Percentiles rank a stretch among this genome's conserved stretches.
Conservation (phyloP, 2,329 filamentous ascomycete species). For the Colletotrichum abscissum region DNA sequence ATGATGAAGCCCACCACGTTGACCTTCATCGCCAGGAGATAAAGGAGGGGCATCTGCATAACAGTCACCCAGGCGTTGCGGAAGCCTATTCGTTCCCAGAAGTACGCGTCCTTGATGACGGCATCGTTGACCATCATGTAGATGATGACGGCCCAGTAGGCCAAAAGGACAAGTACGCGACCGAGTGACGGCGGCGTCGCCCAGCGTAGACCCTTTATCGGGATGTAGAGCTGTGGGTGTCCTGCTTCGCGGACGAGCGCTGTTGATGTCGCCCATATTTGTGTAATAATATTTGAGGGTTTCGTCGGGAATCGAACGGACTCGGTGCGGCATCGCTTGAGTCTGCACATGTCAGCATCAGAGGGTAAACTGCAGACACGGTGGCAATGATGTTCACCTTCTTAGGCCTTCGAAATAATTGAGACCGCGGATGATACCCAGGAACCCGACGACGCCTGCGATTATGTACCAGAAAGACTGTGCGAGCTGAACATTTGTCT, state of each 20-base stretch:
- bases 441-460: conserved; percentile 57
- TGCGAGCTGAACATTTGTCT: conserved; percentile 62
- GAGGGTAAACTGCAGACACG: not conserved
- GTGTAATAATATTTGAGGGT: conserved; percentile 57
- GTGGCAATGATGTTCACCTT: conserved; percentile 49
- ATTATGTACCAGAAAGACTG: conserved; percentile 70
- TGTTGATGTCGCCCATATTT: conserved; percentile 69
- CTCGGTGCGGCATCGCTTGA: conserved; percentile 56
- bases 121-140: conserved; percentile 66
- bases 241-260: conserved; percentile 66
- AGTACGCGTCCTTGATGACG: conserved; percentile 63
- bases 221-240: conserved; percentile 65
- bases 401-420: conserved; percentile 54
- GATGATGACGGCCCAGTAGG: conserved; percentile 69
- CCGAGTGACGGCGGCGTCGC: conserved; percentile 69
- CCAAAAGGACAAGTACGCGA: conserved; percentile 62
- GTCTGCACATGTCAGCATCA: conserved; percentile 45
- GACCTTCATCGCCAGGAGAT: conserved; percentile 70
- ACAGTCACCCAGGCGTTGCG: conserved; percentile 75
- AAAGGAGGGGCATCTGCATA: conserved; percentile 73
- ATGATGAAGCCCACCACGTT: conserved; percentile 69
- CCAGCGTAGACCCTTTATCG: conserved; percentile 61
- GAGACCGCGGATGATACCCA: conserved; percentile 54
- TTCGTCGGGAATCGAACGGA: conserved; percentile 63
- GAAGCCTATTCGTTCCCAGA: conserved; percentile 74